Conservation (phyloP, 2,329 filamentous ascomycete species). For the Malbranchea cinnamomea region DNA sequence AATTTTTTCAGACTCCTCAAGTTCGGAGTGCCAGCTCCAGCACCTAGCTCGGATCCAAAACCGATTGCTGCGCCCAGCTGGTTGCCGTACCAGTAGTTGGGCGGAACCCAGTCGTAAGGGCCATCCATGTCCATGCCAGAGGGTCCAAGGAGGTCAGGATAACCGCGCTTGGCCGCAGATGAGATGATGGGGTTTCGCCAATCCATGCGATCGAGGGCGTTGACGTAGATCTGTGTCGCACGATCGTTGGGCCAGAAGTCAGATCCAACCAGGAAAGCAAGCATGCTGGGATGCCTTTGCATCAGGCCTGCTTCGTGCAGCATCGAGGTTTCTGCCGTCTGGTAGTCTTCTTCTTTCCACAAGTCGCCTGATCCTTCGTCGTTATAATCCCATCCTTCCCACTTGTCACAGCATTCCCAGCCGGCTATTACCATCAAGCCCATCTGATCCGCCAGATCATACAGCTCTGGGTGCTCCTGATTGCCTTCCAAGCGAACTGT, state of each 20-base stretch:
- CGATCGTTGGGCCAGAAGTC: slow-evolving; percentile 49
- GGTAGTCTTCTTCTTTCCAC: slow-evolving; percentile 42
- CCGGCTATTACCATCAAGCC: slow-evolving; percentile 48
- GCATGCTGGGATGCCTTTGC: slow-evolving; percentile 44
- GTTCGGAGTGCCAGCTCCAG: slow-evolving; percentile 49
- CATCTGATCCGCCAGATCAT: slow-evolving; percentile 42
- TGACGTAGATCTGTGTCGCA: slow-evolving; percentile 39
- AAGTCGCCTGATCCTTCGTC: slow-evolving; percentile 31
- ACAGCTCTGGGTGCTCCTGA: slow-evolving; percentile 47
- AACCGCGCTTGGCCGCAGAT: slow-evolving; percentile 42
- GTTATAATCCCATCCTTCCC: slow-evolving; percentile 51
- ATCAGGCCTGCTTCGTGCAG: slow-evolving; percentile 45
- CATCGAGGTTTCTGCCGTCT: slow-evolving; percentile 40
- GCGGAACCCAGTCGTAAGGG: slow-evolving; percentile 52
- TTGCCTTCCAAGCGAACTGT: slow-evolving; percentile 50
- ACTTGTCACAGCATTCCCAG: slow-evolving; percentile 55
- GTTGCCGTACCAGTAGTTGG: slow-evolving; percentile 47
- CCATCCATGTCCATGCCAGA: slow-evolving; percentile 53
- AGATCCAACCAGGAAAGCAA: slow-evolving; percentile 45
- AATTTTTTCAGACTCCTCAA: slow-evolving; percentile 40
- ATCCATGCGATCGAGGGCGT: slow-evolving; percentile 34
- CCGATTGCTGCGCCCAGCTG: slow-evolving; percentile 40
- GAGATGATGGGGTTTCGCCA: slow-evolving; percentile 45
- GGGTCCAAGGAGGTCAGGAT: slow-evolving; percentile 36
- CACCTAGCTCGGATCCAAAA: slow-evolving; percentile 47